phyloP scores from a whole-genome alignment of 2,329 filamentous ascomycete species.

The Diaporthe citriasiana region DNA sequence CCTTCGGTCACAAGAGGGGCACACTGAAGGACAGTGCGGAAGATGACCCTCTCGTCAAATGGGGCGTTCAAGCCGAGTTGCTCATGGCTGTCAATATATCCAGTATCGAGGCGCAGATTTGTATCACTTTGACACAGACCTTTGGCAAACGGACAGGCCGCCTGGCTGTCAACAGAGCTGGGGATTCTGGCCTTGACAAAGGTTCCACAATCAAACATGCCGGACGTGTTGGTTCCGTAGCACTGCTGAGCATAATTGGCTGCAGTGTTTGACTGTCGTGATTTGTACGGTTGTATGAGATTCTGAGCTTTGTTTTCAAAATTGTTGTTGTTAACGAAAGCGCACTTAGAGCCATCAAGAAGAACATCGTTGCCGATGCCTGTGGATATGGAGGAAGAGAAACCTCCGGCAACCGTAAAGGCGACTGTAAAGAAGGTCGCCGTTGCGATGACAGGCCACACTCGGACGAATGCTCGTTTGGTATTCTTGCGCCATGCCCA shows the following conservation, averaged over 20 bases:
- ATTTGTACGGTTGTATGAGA: neutral
- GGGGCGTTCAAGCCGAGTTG: conserved; percentile 46
- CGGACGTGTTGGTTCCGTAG: conserved; percentile 38
- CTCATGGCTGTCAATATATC: conserved; percentile 43
- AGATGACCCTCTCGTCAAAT: conserved; percentile 38
- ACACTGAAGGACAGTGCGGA: conserved; percentile 25
- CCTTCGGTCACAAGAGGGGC: conserved; percentile 37
- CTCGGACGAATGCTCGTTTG: neutral
- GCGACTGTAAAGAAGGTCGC: neutral
- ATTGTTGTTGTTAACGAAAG: neutral
- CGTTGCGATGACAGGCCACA: neutral
- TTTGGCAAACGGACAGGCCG: conserved; percentile 44
- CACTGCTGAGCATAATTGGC: conserved; percentile 44
- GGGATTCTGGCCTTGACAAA: conserved; percentile 15
- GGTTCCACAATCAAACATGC: conserved; percentile 25
- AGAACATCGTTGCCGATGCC: conserved; percentile 29
- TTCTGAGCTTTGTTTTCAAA: neutral
- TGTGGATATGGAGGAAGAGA: conserved; percentile 22
- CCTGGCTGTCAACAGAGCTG: conserved; percentile 10
- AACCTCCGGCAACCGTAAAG: conserved; percentile 32
- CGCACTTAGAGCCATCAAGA: conserved; percentile 38
- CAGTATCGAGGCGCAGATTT: conserved; percentile 42
- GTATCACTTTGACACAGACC: conserved; percentile 37
- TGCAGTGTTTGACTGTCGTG: neutral
- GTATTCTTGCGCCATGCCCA: conserved; percentile 14